Evolutionary conservation across 495 filamentous ascomycete genomes (phyloP).

Genomic region (Emericellopsis terricola): DNA sequence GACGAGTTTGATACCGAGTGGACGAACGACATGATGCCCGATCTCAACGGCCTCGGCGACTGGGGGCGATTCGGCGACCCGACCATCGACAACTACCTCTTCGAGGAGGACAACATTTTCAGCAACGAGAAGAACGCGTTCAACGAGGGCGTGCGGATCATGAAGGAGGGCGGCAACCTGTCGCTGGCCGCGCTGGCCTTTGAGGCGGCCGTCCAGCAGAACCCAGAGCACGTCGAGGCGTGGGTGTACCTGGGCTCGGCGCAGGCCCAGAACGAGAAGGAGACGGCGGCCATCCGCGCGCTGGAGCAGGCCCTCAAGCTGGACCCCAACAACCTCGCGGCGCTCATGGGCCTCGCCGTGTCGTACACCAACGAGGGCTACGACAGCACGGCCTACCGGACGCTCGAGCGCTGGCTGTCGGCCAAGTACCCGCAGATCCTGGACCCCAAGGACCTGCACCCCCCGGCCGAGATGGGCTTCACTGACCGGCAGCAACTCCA

Average conservation of each 20-base stretch:
- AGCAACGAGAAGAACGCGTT: slow-evolving; percentile 60
- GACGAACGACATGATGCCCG: slow-evolving; percentile 59
- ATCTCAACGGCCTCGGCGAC: slow-evolving; percentile 39
- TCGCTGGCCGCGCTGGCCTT: slow-evolving; percentile 93
- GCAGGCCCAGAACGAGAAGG: slow-evolving; percentile 97
- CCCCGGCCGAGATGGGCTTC: slow-evolving; percentile 64
- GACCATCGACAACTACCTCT: slow-evolving; percentile 73
- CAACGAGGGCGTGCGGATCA: slow-evolving; percentile 76
- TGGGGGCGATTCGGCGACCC: slow-evolving; percentile 39
- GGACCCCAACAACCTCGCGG: slow-evolving; percentile 69
- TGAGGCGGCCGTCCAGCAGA: slow-evolving; percentile 83
- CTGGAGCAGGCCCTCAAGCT: slow-evolving; percentile 80
- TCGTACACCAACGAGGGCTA: slow-evolving; percentile 99
- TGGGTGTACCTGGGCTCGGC: slow-evolving; percentile 83
- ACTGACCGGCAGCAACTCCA: slow-evolving; percentile 83
- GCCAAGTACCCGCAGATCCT: slow-evolving; percentile 79
- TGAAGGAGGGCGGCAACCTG: slow-evolving; percentile 82
- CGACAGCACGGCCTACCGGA: slow-evolving; percentile 89
- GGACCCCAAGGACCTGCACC: slow-evolving; percentile 43
- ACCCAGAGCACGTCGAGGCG: slow-evolving; percentile 71
- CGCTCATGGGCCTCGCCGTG: slow-evolving; percentile 88
- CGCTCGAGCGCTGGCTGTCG: slow-evolving; percentile 88
- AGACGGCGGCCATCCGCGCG: slow-evolving; percentile 93
- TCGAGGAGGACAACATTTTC: slow-evolving; percentile 87
- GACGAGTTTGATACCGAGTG: slow-evolving; percentile 51